Conservation (phyloP, 1,284 basidiomycete species). For the Naganishia albida region DNA sequence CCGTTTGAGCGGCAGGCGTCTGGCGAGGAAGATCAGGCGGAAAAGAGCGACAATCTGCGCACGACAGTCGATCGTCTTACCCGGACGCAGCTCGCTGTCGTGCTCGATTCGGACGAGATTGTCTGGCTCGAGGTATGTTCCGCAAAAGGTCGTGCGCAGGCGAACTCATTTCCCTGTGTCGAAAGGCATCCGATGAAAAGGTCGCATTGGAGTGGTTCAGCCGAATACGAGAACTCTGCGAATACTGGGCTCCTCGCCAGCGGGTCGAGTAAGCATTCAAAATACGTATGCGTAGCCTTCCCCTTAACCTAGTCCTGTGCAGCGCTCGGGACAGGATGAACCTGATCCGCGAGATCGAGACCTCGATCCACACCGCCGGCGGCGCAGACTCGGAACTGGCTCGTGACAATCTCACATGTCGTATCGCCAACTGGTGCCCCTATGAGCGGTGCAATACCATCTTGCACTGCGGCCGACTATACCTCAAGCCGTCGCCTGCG, state of each 20-base stretch:
- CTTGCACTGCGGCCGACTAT: constrained; percentile 45
- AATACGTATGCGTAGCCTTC: background rate
- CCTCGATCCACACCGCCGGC: constrained; percentile 18
- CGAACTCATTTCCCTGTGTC: background rate
- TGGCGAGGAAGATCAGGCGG: constrained; percentile 8
- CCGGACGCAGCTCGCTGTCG: constrained; percentile 39
- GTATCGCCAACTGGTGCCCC: constrained; percentile 48
- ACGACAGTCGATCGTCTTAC: background rate
- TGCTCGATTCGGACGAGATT: constrained; percentile 34
- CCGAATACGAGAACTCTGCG: constrained; percentile 38
- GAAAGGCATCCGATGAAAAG: constrained; percentile 38
- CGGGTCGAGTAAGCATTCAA: constrained; percentile 46
- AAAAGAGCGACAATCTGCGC: background rate
- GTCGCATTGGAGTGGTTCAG: constrained; percentile 50
- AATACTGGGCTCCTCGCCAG: constrained; percentile 47
- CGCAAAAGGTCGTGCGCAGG: background rate
- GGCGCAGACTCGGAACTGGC: constrained; percentile 18
- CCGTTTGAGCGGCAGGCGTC: constrained; percentile 1
- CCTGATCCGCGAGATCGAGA: constrained; percentile 5
- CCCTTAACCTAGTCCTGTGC: constrained; percentile 7
- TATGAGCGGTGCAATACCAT: constrained; percentile 48
- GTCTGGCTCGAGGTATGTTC: constrained; percentile 37
- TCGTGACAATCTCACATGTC: constrained; percentile 14
- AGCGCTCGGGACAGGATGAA: constrained; percentile 51
- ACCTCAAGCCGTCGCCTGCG: constrained; percentile 42